Conservation (phyloP, 83 land plant genomes). For the Diphasiastrum complanatum region DNA sequence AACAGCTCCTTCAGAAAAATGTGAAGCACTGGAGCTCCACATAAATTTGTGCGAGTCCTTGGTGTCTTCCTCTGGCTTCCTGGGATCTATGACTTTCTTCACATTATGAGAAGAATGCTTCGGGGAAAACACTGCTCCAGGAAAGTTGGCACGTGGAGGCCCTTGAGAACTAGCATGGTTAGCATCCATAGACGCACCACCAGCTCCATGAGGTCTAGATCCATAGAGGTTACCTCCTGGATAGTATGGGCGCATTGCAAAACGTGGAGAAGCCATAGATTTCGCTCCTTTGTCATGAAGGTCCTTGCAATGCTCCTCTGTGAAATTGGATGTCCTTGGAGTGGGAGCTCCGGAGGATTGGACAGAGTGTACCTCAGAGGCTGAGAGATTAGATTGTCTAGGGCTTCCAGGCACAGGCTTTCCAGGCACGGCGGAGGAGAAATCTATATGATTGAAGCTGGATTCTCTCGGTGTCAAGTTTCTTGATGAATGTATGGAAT, state of each 20-base stretch:
- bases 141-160: background rate
- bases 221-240: background rate
- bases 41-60: constrained; percentile 45
- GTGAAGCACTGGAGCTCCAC: constrained; percentile 41
- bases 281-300: constrained; percentile 8
- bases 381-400: constrained; percentile 28
- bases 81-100: constrained; percentile 19
- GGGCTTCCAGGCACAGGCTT: background rate
- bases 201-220: background rate
- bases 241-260: constrained; percentile 2
- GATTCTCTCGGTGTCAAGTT: constrained; percentile 24
- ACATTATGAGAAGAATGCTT: constrained; percentile 22
- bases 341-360: constrained; percentile 35
- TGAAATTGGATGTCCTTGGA: constrained; percentile 32
- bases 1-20: constrained; percentile 20
- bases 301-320: constrained; percentile 22
- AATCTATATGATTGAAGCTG: constrained; percentile 24
- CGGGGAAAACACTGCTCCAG: constrained; percentile 14
- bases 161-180: background rate
- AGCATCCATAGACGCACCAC: constrained; percentile 9
- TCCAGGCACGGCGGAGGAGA: constrained; percentile 21
- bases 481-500: constrained; percentile 45
- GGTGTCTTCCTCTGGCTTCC: constrained; percentile 30
- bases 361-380: constrained; percentile 30
- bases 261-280: constrained; percentile 9